Conservation (phyloP, 116 monocot species). For the Posidonia oceanica region DNA sequence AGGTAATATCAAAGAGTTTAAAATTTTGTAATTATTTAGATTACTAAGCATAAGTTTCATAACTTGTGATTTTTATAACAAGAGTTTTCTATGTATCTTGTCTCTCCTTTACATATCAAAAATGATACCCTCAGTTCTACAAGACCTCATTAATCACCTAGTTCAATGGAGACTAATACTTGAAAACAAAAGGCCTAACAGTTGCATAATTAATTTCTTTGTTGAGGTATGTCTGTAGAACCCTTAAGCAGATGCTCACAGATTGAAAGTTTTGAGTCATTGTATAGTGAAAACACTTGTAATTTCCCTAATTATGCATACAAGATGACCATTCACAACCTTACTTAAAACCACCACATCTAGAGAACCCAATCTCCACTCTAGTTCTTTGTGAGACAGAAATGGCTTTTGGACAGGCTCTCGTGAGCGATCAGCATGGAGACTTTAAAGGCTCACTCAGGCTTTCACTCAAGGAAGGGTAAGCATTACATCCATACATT, state of each 20-base stretch:
- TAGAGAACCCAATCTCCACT: conserved; percentile 85
- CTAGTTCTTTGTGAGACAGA: conserved; percentile 73
- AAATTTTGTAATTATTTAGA: too few species aligned
- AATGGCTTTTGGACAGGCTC: conserved; percentile 65
- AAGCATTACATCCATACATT: conserved; percentile 4
- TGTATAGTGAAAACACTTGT: not conserved
- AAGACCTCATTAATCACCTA: conserved; percentile 58
- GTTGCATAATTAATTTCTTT: conserved; percentile 89
- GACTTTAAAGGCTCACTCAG: conserved; percentile 82
- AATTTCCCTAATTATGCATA: not conserved
- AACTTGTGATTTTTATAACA: not conserved
- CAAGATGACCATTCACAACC: conserved; percentile 88
- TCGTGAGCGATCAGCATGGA: conserved; percentile 54
- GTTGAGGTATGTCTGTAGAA: conserved; percentile 57
- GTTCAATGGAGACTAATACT: conserved; percentile 81
- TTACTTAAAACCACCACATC: conserved; percentile 86
- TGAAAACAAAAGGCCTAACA: conserved; percentile 77
- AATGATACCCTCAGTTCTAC: conserved; percentile 16
- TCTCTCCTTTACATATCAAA: not conserved
- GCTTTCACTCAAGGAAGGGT: conserved; percentile 76
- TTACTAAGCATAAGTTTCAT: too few species aligned
- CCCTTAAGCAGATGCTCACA: not conserved
- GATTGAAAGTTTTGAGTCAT: not conserved
- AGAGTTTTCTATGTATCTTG: not conserved
- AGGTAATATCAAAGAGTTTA: too few species aligned